Percentiles rank a stretch among this genome's conserved stretches.
phyloP scores from a whole-genome alignment of 345 rosid species.

The Streptanthus diversifolius region DNA sequence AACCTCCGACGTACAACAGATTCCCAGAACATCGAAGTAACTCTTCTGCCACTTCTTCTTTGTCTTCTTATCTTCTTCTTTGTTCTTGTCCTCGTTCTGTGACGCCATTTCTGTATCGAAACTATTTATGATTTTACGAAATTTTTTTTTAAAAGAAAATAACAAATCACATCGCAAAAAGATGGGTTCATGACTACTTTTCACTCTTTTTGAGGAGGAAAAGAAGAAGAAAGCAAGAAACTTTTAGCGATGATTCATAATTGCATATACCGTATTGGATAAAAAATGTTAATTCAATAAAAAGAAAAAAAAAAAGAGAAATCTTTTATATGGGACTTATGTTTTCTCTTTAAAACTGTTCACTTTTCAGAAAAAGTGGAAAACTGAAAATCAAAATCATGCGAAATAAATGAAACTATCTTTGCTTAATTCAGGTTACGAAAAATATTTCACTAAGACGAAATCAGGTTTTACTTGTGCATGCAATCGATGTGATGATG shows the following conservation, averaged over 20 bases:
- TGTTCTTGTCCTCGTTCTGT: constrained; percentile 2
- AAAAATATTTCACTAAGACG: neutral
- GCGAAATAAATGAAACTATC: neutral
- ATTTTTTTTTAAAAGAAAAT: neutral
- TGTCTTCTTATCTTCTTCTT: constrained; percentile 19
- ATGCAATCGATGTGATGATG: constrained; percentile 1
- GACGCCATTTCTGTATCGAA: constrained; percentile 10
- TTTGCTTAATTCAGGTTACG: neutral
- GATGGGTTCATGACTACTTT: constrained; percentile 3
- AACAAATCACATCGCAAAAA: neutral
- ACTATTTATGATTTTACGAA: neutral
- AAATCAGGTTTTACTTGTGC: neutral
- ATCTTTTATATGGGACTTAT: neutral
- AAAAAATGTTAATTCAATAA: neutral
- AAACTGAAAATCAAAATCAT: neutral
- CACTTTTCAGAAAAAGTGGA: neutral
- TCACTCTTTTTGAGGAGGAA: neutral
- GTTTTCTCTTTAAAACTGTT: constrained; percentile 6
- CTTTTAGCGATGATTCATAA: neutral
- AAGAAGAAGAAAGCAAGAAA: neutral
- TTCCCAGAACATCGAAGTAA: constrained; percentile 84
- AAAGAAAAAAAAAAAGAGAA: neutral
- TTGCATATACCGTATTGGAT: neutral
- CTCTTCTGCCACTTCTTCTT: constrained; percentile 55
- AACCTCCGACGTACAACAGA: constrained; percentile 89